phyloP scores from a whole-genome alignment of 352 stramenopile species.

The Globisporangium cystogenes region DNA sequence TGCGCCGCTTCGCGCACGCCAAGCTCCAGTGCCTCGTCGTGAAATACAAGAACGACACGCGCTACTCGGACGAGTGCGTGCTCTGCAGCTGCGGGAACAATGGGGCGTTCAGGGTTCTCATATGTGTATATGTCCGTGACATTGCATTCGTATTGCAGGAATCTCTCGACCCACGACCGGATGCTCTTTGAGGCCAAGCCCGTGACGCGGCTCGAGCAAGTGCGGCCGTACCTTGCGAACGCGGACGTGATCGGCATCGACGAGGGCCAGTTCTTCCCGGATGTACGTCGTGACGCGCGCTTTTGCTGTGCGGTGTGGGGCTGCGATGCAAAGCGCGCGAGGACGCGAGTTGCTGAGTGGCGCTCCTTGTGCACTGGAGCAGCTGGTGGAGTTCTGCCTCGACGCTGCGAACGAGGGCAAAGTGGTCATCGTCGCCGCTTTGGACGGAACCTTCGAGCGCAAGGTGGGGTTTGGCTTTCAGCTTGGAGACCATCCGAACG shows the following conservation, averaged over 20 bases:
- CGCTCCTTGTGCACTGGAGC: background rate
- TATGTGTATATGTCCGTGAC: background rate
- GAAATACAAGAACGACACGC: slow-evolving; percentile 76
- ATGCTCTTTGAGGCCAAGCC: slow-evolving; percentile 61
- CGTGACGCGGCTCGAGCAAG: slow-evolving; percentile 48
- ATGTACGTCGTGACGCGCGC: slow-evolving; percentile 24
- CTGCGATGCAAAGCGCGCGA: too few species aligned
- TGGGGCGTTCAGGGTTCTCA: too few species aligned
- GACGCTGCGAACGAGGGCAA: slow-evolving; percentile 65
- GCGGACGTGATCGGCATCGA: slow-evolving; percentile 85
- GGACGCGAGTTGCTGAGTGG: background rate
- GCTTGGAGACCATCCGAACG: background rate
- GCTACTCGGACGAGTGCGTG: slow-evolving; percentile 67
- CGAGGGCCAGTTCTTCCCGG: slow-evolving; percentile 83
- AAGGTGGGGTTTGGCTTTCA: slow-evolving; percentile 24
- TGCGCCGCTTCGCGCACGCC: slow-evolving; percentile 75
- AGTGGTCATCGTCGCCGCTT: slow-evolving; percentile 70
- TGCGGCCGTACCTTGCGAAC: slow-evolving; percentile 48
- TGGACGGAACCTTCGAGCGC: slow-evolving; percentile 73
- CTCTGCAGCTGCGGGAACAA: background rate
- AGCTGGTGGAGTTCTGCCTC: slow-evolving; percentile 76
- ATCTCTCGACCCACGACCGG: slow-evolving; percentile 76
- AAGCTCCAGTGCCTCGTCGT: slow-evolving; percentile 76
- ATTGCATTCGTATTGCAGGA: slow-evolving; percentile 17
- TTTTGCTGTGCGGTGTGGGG: background rate